Base-by-base conservation (phyloP, 2,329 filamentous ascomycete species). In the Endothia cerciana region DNA sequence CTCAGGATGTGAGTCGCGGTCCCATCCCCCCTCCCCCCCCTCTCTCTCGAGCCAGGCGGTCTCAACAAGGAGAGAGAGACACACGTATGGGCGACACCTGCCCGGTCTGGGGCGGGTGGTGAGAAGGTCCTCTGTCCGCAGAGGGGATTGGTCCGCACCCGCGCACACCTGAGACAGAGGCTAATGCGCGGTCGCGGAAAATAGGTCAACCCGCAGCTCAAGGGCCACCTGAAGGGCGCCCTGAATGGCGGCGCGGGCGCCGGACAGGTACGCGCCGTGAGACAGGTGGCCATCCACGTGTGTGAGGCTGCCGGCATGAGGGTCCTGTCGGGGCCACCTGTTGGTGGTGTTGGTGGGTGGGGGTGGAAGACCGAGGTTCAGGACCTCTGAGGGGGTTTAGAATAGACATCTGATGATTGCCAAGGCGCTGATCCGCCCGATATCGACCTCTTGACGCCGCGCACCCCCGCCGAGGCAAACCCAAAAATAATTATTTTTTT, bases 151-250 rank as follows among this genome's bases (percentile, higher is more conserved):
- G 51, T n/a, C 51, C n/a, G 28, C 19, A 55, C 28, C 51, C 51
- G 30, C 51, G 51, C 25, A 51, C 47, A 51, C 22, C 47, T 28
- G 47, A 30, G 47, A 58, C 22, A 51, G 41, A 36, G 45, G 60
- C 66, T 68, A 65, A 65, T 60, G 60, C 66, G 56, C 49, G 47
- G n/a, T n/a, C n/a, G n/a, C n/a, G n/a, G n/a, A 61, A n/a, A 19
- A 61, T 64, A 82, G 81, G 78, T 84, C 22, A 84, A 85, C 65
- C 80, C 82, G 6, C 83, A 85, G 69, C 72, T 85, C 57, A 85
- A 85, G 68, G 83, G 83, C 4, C 83, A 85, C 74, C 75, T 85
- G 19, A 79, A 77, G 69, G 83, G 82, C 3, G 81, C 82, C 1
- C 69, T 85, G 33, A 84, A 84, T 68, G 80, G 80, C 62, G 83